A percentile compares a stretch with the other conserved stretches of the same genome.
Evolutionary conservation across 2,329 filamentous ascomycete species (phyloP).

Genomic region (Nothomitra cinnamomea): DNA sequence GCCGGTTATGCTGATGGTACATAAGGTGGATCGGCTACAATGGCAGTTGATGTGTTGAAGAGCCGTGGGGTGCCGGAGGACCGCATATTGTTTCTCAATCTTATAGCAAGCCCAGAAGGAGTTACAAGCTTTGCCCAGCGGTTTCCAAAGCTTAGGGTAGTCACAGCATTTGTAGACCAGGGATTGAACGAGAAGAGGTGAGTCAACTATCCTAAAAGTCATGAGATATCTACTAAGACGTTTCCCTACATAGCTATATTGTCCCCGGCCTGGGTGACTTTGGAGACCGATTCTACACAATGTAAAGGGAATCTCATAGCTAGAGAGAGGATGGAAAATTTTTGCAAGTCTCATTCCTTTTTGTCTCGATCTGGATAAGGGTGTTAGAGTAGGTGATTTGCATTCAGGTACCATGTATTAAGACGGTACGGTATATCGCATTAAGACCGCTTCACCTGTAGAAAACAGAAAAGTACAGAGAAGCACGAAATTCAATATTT

Average conservation of each 20-base stretch:
- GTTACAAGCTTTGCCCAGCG: constrained; percentile 75
- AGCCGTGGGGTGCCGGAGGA: constrained; percentile 85
- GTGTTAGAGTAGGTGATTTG: neutral
- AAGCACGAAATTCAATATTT: too few relatives aligned
- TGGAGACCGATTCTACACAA: constrained; percentile 87
- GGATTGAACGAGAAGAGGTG: constrained; percentile 98
- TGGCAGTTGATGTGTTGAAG: constrained; percentile 90
- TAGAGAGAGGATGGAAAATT: neutral
- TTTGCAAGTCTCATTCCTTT: neutral
- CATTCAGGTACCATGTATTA: too few relatives aligned
- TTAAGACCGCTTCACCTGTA: too few relatives aligned
- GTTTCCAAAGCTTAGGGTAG: constrained; percentile 77
- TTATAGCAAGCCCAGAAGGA: constrained; percentile 93
- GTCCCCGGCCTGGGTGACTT: constrained; percentile 89
- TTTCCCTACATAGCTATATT: constrained; percentile 54
- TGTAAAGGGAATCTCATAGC: constrained; percentile 32
- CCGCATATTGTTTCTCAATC: constrained; percentile 85
- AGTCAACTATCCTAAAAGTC: constrained; percentile 19
- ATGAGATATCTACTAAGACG: neutral
- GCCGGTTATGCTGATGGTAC: neutral
- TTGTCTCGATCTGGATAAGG: too few relatives aligned
- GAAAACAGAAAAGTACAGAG: too few relatives aligned
- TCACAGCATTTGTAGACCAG: constrained; percentile 91
- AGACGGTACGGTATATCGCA: too few relatives aligned
- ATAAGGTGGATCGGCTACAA: constrained; percentile 82